Conservation (phyloP, 1,284 basidiomycete genomes). For the Mycosarcoma maydis region DNA sequence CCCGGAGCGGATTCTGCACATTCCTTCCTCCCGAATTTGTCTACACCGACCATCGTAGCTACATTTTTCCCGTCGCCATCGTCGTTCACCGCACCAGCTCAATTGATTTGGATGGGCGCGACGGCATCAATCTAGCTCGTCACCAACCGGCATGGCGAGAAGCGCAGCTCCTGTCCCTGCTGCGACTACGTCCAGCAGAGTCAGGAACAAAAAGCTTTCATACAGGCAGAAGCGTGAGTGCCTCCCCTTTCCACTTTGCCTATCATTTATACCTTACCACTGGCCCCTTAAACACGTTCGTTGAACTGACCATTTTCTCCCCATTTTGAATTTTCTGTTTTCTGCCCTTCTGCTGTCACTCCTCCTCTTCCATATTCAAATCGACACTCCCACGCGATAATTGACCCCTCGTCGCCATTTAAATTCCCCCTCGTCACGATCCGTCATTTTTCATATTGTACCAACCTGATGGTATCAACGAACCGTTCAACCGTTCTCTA, state of each 20-base stretch:
- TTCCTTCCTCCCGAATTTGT: conserved; percentile 25
- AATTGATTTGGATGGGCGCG: conserved; percentile 44
- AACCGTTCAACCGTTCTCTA: neutral
- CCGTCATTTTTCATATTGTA: conserved; percentile 10
- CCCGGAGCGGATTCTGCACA: conserved; percentile 19
- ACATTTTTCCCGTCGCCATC: conserved; percentile 5
- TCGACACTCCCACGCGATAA: neutral
- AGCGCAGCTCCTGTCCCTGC: conserved; percentile 47
- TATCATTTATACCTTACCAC: too few species aligned
- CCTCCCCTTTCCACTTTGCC: too few species aligned
- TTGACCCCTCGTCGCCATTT: conserved; percentile 14
- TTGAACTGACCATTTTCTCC: conserved; percentile 8
- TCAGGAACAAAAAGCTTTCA: conserved; percentile 60
- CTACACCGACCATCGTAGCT: too few species aligned
- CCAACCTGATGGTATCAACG: conserved; percentile 18
- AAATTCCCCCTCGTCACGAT: conserved; percentile 22
- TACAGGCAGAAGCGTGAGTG: conserved; percentile 60
- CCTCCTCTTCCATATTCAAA: too few species aligned
- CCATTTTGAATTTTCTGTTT: neutral
- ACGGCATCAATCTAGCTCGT: conserved; percentile 39
- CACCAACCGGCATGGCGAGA: conserved; percentile 50
- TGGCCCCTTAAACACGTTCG: conserved; percentile 5
- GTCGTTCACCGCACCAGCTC: conserved; percentile 24
- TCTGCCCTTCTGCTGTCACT: conserved; percentile 14
- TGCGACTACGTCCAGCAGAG: conserved; percentile 57